Conservation (phyloP, 1,139 yeast genomes). For the Candida pseudoviswanathii region DNA sequence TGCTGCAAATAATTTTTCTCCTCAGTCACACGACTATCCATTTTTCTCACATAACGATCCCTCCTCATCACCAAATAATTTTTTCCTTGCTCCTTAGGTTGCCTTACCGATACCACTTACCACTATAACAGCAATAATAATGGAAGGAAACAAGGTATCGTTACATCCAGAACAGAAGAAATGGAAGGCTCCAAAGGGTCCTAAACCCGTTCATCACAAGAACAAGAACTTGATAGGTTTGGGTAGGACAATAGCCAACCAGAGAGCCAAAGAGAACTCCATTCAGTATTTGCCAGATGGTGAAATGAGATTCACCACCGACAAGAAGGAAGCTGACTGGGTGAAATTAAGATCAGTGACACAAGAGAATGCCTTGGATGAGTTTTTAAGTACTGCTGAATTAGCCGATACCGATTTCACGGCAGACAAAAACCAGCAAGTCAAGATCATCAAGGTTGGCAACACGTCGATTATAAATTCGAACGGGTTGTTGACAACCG, state of each 20-base stretch:
- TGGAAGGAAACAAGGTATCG: conserved; percentile 40
- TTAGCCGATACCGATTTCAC: conserved; percentile 95
- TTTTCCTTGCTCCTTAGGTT: neutral
- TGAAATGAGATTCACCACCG: conserved; percentile 81
- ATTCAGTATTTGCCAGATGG: conserved; percentile 80
- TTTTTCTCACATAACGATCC: neutral
- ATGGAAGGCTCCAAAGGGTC: conserved; percentile 81
- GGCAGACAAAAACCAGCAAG: conserved; percentile 83
- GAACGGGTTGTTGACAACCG: conserved; percentile 58
- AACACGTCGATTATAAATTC: conserved; percentile 53
- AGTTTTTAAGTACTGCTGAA: conserved; percentile 91
- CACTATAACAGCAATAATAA: conserved; percentile 13
- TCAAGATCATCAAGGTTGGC: conserved; percentile 80
- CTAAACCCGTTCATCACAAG: conserved; percentile 83
- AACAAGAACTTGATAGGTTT: conserved; percentile 83
- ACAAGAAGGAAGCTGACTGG: conserved; percentile 84
- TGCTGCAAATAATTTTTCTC: conserved; percentile 4
- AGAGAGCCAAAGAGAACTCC: conserved; percentile 67
- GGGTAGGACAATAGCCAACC: conserved; percentile 82
- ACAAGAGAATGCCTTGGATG: conserved; percentile 92
- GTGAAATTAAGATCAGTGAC: conserved; percentile 91
- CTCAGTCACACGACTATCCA: neutral
- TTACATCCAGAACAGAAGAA: conserved; percentile 52
- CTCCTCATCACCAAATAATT: conserved; percentile 3
- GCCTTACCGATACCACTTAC: neutral